Evolutionary conservation across 352 stramenopile genomes (phyloP).

Genomic region (Pilasporangium apinafurcum): DNA sequence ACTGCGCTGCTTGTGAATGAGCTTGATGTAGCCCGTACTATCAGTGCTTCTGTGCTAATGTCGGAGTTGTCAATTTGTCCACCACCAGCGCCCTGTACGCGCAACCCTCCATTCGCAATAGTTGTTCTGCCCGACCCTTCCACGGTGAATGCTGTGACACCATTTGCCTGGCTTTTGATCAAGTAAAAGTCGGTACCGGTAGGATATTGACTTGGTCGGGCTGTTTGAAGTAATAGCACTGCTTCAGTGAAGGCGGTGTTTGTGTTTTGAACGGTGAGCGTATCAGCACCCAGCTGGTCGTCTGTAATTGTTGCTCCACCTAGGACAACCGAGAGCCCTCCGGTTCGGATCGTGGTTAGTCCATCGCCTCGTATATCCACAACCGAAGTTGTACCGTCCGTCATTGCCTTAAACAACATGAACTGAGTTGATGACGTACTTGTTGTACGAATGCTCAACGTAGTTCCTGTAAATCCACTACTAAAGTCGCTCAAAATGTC

Average conservation of each 20-base stretch:
- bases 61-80: constrained; percentile 23
- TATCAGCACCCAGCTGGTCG: constrained; percentile 6
- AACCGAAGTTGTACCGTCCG: constrained; percentile 13
- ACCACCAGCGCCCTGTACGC: constrained; percentile 24
- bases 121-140: constrained; percentile 46
- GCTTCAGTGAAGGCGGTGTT: constrained; percentile 16
- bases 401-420: constrained; percentile 38
- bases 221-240: constrained; percentile 15
- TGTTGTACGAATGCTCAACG: constrained; percentile 23
- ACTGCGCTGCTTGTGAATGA: constrained; percentile 31
- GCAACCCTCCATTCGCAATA: constrained; percentile 30
- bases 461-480: constrained; percentile 23
- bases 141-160: constrained; percentile 23
- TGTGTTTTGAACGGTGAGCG: constrained; percentile 19
- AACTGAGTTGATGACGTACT: constrained; percentile 14
- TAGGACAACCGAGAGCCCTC: constrained; percentile 24
- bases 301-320: constrained; percentile 36
- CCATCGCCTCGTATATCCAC: constrained; percentile 39
- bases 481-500: constrained; percentile 42
- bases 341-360: constrained; percentile 34
- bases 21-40: constrained; percentile 14
- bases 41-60: constrained; percentile 12
- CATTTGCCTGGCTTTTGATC: constrained; percentile 23
- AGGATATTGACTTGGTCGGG: constrained; percentile 16
- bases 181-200: constrained; percentile 26